Conservation (phyloP, 1,284 basidiomycete genomes). For the Spongispora temasekensis region DNA sequence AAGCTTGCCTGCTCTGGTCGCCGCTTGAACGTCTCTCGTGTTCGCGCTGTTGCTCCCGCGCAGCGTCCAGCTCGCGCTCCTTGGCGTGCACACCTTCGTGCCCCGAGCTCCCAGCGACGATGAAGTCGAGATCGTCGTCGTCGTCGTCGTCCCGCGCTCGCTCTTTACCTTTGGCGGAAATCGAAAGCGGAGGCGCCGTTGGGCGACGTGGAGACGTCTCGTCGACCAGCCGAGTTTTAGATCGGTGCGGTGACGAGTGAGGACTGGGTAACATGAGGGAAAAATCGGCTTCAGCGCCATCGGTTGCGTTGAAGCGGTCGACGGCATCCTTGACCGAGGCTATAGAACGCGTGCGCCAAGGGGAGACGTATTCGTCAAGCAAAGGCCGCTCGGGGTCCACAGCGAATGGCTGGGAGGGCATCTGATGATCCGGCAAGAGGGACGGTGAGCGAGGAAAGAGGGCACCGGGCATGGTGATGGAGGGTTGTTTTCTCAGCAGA, state of each 20-base stretch:
- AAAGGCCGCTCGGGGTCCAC: no score
- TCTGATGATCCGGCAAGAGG: constrained; percentile 48
- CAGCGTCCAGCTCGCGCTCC: constrained; percentile 57
- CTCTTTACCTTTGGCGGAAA: constrained; percentile 51
- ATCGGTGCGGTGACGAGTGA: constrained; percentile 31
- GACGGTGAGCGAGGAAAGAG: constrained; percentile 72
- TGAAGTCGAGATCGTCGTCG: constrained; percentile 23
- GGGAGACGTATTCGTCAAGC: constrained; percentile 33
- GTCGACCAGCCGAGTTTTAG: constrained; percentile 6
- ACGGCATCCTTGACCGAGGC: constrained; percentile 47
- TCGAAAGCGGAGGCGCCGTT: neutral
- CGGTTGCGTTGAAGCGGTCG: constrained; percentile 41
- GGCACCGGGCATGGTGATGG: constrained; percentile 75
- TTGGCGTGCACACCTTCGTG: constrained; percentile 55
- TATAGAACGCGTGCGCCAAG: constrained; percentile 30
- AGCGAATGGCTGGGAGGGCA: no score
- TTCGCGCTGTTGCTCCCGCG: constrained; percentile 46
- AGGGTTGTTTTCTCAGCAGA: constrained; percentile 41
- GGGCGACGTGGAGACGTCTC: constrained; percentile 5
- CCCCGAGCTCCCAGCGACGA: constrained; percentile 42
- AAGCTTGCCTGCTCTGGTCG: constrained; percentile 20
- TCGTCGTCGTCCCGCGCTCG: constrained; percentile 34
- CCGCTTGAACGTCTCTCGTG: constrained; percentile 38
- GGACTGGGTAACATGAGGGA: constrained; percentile 42
- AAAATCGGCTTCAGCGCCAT: constrained; percentile 37